Evolutionary conservation across 1,284 basidiomycete genomes (phyloP).

Genomic region (Ganoderma lingzhi): DNA sequence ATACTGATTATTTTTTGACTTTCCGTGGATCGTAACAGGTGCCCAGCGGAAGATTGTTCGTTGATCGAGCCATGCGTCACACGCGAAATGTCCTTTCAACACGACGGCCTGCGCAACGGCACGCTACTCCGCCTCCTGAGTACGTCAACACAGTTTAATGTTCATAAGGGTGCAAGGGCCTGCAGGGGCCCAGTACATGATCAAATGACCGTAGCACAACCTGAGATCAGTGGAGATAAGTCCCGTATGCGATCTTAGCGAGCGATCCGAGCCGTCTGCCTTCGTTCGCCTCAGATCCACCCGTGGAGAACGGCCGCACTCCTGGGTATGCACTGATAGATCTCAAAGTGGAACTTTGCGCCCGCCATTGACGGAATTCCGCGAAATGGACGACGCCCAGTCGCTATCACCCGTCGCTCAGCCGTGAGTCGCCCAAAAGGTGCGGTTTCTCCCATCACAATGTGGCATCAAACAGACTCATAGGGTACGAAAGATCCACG

Average conservation of each 20-base stretch:
- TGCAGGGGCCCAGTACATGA: not conserved
- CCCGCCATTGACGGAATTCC: not conserved
- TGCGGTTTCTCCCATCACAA: constrained; percentile 21
- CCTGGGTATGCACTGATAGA: not conserved
- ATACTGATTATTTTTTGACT: not conserved
- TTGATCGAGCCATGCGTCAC: not conserved
- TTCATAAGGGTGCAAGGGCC: not conserved
- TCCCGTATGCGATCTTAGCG: constrained; percentile 14
- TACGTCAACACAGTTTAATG: not conserved
- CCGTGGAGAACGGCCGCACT: not conserved
- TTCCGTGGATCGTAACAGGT: not conserved
- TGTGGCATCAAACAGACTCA: constrained; percentile 23
- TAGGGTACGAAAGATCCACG: constrained; percentile 19
- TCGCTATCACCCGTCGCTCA: constrained; percentile 1
- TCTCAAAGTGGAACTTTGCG: not conserved
- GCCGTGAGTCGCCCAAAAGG: constrained; percentile 12
- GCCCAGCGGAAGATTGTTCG: not conserved
- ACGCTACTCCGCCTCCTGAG: not conserved
- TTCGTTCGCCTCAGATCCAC: not conserved
- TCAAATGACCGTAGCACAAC: constrained; percentile 18
- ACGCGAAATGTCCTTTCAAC: not conserved
- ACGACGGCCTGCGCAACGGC: not conserved
- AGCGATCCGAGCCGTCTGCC: constrained; percentile 14
- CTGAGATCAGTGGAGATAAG: constrained; percentile 22
- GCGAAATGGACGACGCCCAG: not conserved